Evolutionary conservation across 345 rosid species (phyloP).

Genomic region (Populus pruinosa): DNA sequence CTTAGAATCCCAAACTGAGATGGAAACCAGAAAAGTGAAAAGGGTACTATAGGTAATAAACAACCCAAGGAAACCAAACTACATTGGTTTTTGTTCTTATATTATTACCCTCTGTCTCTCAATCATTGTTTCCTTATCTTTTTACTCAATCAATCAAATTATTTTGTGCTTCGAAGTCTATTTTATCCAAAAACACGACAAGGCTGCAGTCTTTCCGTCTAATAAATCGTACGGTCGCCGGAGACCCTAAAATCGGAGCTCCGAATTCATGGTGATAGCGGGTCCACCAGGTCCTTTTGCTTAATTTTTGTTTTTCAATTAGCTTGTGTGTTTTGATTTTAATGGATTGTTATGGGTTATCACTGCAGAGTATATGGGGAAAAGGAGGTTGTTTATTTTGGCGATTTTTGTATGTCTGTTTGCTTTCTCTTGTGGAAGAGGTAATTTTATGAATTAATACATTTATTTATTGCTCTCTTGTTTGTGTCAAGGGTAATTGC

Average conservation of each 20-base stretch:
- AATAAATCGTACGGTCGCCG: background rate
- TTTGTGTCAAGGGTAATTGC: background rate
- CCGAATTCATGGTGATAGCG: background rate
- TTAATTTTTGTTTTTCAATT: background rate
- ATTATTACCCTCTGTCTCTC: too few species aligned
- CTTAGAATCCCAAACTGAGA: too few species aligned
- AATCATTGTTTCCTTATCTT: too few species aligned
- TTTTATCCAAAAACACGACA: too few species aligned
- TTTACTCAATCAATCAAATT: too few species aligned
- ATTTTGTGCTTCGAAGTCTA: too few species aligned
- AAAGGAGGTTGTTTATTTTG: constrained; percentile 32
- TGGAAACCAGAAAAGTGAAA: too few species aligned
- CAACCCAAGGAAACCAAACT: too few species aligned
- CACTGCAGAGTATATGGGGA: constrained; percentile 44
- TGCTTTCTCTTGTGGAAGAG: constrained; percentile 42
- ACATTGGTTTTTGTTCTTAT: too few species aligned
- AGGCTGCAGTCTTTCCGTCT: too few species aligned
- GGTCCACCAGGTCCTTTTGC: background rate
- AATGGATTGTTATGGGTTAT: background rate
- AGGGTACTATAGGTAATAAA: too few species aligned
- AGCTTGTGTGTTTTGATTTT: background rate
- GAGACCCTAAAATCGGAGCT: background rate
- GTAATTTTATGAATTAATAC: constrained; percentile 17
- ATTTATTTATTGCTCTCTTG: background rate
- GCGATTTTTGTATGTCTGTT: constrained; percentile 30